Evolutionary conservation across 192 early-diverging fungal genomes (phyloP), one percentile per base, ranked within the genome.

Genomic region (Phlyctochytrium bullatum): DNA sequence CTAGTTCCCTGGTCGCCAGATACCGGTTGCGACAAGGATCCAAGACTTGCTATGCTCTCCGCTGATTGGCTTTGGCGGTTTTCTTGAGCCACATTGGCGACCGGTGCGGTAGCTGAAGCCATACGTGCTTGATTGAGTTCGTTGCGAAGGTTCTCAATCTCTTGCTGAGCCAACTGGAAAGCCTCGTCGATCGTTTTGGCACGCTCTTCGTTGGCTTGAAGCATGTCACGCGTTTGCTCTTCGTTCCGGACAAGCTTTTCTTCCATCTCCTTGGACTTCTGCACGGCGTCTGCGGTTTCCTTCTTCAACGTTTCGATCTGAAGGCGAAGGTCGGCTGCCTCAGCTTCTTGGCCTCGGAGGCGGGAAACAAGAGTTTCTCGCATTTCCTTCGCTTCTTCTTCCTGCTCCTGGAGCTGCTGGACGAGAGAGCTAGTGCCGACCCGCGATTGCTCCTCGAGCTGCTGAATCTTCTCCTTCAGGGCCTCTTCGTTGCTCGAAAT

Each of bases 371-470:
- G 51, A 17, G 60, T 62, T 33, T 69, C 68, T 31, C 68, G 68
- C 68, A 63, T 69, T 54, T 69, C 68, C 50, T 69, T 69, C 14
- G 68, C 59, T 34, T 69, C 68, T 28, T 34, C 25, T 62, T 69
- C 40, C 52, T 69, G 59, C 1, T 69, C 68, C 50, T 69, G 60
- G 4, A 69, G 33, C 61, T 69, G 68, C 31, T 62, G 68, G 52
- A 69, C 52, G 25, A 69, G 59, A 10, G 59, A 36, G 32, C 20
- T 25, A 3, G 16, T 50, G 35, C 57, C 60, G 14, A 12, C 68
- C 14, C 10, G 24, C 6, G 34, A 27, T 52, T 69, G 68, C 40
- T 69, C 68, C 52, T 69, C 57, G 16, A 69, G 23, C 23, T 32
- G n/a, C 27, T 14, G 47, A 14, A 69, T 69, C 30, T 34, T 33